phyloP scores from a whole-genome alignment of 805 yeast species.

The Teunomyces gatunensis region DNA sequence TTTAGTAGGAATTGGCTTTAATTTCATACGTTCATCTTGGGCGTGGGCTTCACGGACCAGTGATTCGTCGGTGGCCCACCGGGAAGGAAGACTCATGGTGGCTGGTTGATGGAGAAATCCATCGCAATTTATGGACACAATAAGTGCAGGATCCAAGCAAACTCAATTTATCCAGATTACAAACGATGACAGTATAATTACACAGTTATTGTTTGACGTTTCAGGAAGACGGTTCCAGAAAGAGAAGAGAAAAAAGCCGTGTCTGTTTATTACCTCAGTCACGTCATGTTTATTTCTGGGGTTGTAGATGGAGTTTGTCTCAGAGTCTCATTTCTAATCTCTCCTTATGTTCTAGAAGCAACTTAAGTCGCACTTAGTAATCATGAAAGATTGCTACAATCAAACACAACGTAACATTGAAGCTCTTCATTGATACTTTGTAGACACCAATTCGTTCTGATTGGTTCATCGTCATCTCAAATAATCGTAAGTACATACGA shows the following conservation, averaged over 20 bases:
- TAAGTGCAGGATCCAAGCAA: background rate
- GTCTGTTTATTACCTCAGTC: too few relatives aligned
- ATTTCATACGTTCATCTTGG: slow-evolving; percentile 16
- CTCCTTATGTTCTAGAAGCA: background rate
- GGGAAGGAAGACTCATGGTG: slow-evolving; percentile 22
- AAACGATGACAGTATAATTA: too few relatives aligned
- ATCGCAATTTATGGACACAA: background rate
- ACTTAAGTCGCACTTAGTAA: background rate
- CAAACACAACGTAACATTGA: too few relatives aligned
- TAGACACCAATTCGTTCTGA: too few relatives aligned
- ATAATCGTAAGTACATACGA: too few relatives aligned
- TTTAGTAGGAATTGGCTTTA: background rate
- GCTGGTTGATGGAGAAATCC: background rate
- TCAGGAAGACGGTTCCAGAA: too few relatives aligned
- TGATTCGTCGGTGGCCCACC: slow-evolving; percentile 36
- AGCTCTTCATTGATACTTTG: too few relatives aligned
- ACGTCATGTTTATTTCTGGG: too few relatives aligned
- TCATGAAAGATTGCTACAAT: background rate
- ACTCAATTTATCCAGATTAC: too few relatives aligned
- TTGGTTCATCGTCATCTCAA: too few relatives aligned
- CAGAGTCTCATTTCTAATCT: background rate
- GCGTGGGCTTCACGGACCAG: slow-evolving; percentile 23
- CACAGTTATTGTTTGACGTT: too few relatives aligned
- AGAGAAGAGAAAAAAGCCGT: too few relatives aligned
- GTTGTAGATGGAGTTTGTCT: background rate